phyloP scores from a whole-genome alignment of 306 rosid species.

The Gleditsia sinensis region DNA sequence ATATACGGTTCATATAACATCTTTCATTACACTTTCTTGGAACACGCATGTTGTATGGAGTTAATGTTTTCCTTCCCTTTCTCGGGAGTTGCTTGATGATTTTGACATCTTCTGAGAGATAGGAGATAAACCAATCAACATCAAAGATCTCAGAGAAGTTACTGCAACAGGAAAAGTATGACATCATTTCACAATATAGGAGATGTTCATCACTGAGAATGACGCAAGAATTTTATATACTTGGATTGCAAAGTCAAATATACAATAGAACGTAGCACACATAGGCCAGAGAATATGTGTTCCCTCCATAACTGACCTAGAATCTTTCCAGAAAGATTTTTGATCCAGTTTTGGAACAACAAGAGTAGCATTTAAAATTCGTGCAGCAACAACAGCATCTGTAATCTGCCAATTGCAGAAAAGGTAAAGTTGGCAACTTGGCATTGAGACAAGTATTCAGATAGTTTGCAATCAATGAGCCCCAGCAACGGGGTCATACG shows the following conservation, averaged over 20 bases:
- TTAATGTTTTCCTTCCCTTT: conserved; percentile 65
- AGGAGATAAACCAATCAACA: conserved; percentile 80
- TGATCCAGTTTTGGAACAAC: conserved; percentile 93
- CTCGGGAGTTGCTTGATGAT: conserved; percentile 83
- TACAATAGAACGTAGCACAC: conserved; percentile 8
- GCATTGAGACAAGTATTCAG: conserved; percentile 25
- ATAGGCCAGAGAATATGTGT: conserved; percentile 17
- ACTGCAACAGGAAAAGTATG: conserved; percentile 63
- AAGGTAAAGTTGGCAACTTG: too few relatives aligned
- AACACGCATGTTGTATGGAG: conserved; percentile 79
- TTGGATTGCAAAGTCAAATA: conserved; percentile 13
- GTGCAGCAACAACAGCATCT: conserved; percentile 97
- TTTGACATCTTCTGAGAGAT: conserved; percentile 79
- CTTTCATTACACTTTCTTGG: conserved; percentile 96
- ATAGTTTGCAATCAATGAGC: conserved; percentile 28
- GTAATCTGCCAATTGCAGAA: conserved; percentile 71
- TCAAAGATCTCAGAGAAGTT: conserved; percentile 93
- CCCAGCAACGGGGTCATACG: conserved; percentile 12
- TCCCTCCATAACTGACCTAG: conserved; percentile 62
- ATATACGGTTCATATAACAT: conserved; percentile 80
- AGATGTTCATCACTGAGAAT: conserved; percentile 7
- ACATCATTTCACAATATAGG: background rate
- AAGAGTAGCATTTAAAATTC: conserved; percentile 92
- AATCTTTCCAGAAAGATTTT: conserved; percentile 96
- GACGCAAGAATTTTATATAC: background rate